Evolutionary conservation across 169 alveolate species (phyloP), one percentile per base, ranked within the genome.

Genomic region (Plasmodium gallinaceum): DNA sequence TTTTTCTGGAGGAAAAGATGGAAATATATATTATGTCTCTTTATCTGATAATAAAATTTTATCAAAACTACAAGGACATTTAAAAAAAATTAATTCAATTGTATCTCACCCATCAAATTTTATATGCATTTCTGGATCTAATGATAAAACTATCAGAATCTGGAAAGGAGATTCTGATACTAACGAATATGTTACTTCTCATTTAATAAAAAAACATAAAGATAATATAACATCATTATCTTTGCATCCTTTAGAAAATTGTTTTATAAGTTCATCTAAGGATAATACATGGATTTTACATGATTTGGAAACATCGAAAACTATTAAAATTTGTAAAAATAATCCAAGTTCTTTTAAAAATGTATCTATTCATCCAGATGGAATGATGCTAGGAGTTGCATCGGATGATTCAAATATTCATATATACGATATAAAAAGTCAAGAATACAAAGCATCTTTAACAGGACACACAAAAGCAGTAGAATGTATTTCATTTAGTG

Each of bases 1-100:
- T 74, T 96, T 89, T 51, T 90, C 97, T 0, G 97, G 97, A 5
- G 98, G 98, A 20, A 88, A 73, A 46, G 98, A 96, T 71, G 97
- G 97, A 12, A 65, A 69, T 42, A 91, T 96, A 16, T 80, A 93
- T 37, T 92, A 92, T 70, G 93, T 94, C 32, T 96, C 95, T 37
- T 60, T 95, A 58, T 75, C 18, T 32, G 74, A 64, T 12, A 92
- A 87, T 61, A 93, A 90, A 75, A 74, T 94, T 7, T 39, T 93
- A 10, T n/a, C 92, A n/a, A 64, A 88, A 26, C 16, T 92, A 51
- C 92, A 73, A 52, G 94, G 95, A 20, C 96, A 94, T 74, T 60
- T 92, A 90, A 94, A 94, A 90, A 85, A 93, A 18, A 94, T 94
- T 12, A 92, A 88, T 46, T 39, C 94, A 16, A 76, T 94, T 45